These are phyloP conservation scores for Trypanosoma brucei DNA, from an alignment of 208 protist genomes.

Conservation along the genomic window DNA sequence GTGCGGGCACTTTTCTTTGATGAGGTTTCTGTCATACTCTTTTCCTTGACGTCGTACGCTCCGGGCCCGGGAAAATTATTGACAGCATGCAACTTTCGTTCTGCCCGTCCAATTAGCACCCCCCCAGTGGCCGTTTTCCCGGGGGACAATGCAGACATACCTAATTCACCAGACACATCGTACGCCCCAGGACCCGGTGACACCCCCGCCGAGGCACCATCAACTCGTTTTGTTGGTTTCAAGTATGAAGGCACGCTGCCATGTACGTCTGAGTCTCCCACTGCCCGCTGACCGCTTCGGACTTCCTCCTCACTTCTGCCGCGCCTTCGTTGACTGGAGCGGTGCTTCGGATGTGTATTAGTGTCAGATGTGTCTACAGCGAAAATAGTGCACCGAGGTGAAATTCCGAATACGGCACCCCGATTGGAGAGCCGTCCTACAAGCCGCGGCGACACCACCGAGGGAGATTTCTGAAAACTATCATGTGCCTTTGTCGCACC, in stretches of 20 bases:
- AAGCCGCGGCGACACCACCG: conserved; percentile 1
- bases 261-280: background rate
- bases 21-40: background rate
- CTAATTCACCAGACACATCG: conserved; percentile 14
- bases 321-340: background rate
- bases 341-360: background rate
- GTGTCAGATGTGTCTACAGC: conserved; percentile 3
- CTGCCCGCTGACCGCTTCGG: background rate
- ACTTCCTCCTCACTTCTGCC: background rate
- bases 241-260: background rate
- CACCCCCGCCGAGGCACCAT: background rate
- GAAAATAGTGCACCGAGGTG: conserved; percentile 31
- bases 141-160: background rate
- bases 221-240: conserved; percentile 7
- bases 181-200: conserved; percentile 53
- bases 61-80: conserved; percentile 26
- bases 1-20: background rate
- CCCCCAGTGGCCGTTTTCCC: background rate
- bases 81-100: background rate
- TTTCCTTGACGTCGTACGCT: conserved; percentile 12
- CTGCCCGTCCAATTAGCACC: background rate
- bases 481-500: too few species aligned
- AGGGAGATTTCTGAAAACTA: background rate
- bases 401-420: conserved; percentile 36
- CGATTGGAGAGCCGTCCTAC: background rate